These are phyloP conservation scores for Aquilaria sinensis DNA, from an alignment of 345 rosid species.

Conservation along the genomic window DNA sequence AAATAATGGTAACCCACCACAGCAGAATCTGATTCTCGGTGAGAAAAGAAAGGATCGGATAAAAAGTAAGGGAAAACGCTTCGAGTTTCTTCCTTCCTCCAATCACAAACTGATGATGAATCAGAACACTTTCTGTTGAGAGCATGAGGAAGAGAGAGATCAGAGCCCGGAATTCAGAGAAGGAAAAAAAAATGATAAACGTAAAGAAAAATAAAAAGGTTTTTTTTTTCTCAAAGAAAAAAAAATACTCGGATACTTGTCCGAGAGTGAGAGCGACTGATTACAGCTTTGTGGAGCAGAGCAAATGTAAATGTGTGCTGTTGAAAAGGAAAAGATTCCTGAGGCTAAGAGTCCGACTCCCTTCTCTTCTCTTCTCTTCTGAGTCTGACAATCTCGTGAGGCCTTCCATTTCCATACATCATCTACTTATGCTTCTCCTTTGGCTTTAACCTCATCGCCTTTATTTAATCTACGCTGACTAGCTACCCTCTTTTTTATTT, in stretches of 20 bases:
- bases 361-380: neutral
- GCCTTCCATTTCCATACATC: neutral
- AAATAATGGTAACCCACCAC: constrained; percentile 7
- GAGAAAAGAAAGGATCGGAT: neutral
- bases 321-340: constrained; percentile 24
- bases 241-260: too few species aligned
- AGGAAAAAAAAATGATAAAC: neutral
- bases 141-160: neutral
- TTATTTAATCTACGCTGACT: neutral
- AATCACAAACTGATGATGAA: constrained; percentile 10
- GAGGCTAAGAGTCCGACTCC: constrained; percentile 20
- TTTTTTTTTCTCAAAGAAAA: neutral
- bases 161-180: neutral
- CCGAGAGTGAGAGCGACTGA: too few species aligned
- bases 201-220: too few species aligned
- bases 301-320: constrained; percentile 13
- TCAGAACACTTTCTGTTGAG: neutral
- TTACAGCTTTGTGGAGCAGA: constrained; percentile 18
- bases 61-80: constrained; percentile 5
- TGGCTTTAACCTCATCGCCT: neutral
- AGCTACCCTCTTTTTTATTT: too few species aligned
- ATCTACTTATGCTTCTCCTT: neutral
- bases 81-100: constrained; percentile 10
- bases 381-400: neutral
- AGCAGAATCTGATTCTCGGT: constrained; percentile 15